Conservation (phyloP, 2,329 filamentous ascomycete species). For the Raffaelea albimanens region DNA sequence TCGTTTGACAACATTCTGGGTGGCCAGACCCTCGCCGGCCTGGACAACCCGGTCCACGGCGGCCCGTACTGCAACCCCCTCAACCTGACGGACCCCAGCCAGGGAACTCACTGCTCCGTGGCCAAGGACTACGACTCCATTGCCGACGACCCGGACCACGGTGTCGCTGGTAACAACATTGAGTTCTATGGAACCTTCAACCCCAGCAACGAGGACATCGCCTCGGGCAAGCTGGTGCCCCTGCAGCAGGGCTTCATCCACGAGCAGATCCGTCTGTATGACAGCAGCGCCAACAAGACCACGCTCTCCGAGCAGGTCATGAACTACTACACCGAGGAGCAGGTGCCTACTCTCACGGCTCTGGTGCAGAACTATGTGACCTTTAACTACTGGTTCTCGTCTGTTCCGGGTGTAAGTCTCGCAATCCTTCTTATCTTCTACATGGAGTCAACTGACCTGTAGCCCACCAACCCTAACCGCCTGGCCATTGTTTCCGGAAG, state of each 20-base stretch:
- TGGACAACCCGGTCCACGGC: conserved; percentile 31
- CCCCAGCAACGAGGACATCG: conserved; percentile 23
- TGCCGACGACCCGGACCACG: conserved; percentile 30
- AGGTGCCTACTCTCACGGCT: conserved; percentile 29
- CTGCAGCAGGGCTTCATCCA: conserved; percentile 26
- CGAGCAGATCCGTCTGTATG: conserved; percentile 27
- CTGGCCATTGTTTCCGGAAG: conserved; percentile 21
- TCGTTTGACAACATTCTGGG: conserved; percentile 34
- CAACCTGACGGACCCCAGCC: conserved; percentile 19
- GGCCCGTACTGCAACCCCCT: conserved; percentile 31
- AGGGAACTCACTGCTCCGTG: conserved; percentile 18
- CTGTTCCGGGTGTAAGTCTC: conserved; percentile 28
- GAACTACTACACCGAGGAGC: conserved; percentile 32
- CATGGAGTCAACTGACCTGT: neutral
- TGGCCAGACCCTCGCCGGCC: conserved; percentile 25
- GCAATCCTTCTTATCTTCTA: neutral
- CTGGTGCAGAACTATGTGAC: conserved; percentile 31
- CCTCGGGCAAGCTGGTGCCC: conserved; percentile 10
- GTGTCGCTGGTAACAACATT: conserved; percentile 31
- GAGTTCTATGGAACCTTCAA: conserved; percentile 31
- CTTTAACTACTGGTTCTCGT: conserved; percentile 35
- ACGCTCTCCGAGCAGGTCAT: conserved; percentile 27
- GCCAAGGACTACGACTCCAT: conserved; percentile 30
- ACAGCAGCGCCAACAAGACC: conserved; percentile 20
- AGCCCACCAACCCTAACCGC: conserved; percentile 33